These are phyloP conservation scores for Boletellus sp. DNA, from an alignment of 1,284 basidiomycete genomes.

Conservation along the genomic window DNA sequence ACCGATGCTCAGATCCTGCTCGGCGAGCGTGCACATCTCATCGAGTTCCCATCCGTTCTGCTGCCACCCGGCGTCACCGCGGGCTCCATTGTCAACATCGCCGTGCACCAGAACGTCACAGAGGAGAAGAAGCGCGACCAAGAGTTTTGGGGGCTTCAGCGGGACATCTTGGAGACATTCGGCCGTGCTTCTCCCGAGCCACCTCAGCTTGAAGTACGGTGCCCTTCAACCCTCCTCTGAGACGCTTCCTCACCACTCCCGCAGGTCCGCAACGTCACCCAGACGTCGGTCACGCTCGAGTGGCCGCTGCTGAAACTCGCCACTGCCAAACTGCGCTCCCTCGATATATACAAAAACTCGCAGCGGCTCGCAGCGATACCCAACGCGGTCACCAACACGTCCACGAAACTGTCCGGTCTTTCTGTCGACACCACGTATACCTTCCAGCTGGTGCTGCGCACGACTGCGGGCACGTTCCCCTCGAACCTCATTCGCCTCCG, in stretches of 20 bases:
- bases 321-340: constrained; percentile 76
- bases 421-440: constrained; percentile 86
- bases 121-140: constrained; percentile 80
- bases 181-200: constrained; percentile 65
- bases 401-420: constrained; percentile 87
- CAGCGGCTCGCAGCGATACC: constrained; percentile 85
- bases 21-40: constrained; percentile 88
- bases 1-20: constrained; percentile 66
- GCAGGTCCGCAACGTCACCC: constrained; percentile 88
- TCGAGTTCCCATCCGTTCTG: constrained; percentile 92
- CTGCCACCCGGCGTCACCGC: constrained; percentile 86
- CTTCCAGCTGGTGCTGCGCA: constrained; percentile 89
- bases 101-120: constrained; percentile 74
- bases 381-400: constrained; percentile 75
- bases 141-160: constrained; percentile 82
- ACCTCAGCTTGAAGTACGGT: constrained; percentile 64
- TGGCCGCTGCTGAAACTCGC: constrained; percentile 87
- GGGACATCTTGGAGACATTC: constrained; percentile 72
- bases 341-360: constrained; percentile 90
- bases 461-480: constrained; percentile 83
- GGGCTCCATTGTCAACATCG: constrained; percentile 95
- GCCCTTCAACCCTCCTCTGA: not conserved
- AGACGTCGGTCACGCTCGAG: constrained; percentile 91
- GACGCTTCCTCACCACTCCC: constrained; percentile 7
- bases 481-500: constrained; percentile 79